Conservation (phyloP, 1,139 yeast species). For the Protomyces macrosporus region DNA sequence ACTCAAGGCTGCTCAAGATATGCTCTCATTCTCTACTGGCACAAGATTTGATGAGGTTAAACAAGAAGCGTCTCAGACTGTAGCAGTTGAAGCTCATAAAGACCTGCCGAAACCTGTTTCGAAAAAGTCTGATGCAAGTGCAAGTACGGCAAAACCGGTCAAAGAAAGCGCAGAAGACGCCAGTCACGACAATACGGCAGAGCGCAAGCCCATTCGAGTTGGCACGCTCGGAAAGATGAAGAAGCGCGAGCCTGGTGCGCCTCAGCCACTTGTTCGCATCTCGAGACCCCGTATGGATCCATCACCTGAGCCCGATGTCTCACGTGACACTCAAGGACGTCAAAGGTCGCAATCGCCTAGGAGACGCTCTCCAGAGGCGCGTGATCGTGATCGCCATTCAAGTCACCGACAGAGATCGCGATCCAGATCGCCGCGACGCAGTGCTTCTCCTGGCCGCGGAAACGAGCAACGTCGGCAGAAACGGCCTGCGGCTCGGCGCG, state of each 20-base stretch:
- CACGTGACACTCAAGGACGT: background rate
- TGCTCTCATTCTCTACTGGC: background rate
- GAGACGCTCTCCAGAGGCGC: background rate
- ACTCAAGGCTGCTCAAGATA: background rate
- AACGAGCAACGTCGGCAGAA: slow-evolving; percentile 8
- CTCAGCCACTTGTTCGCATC: background rate
- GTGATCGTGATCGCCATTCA: background rate
- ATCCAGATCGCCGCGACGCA: background rate
- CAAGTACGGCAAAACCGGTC: background rate
- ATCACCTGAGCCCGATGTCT: background rate
- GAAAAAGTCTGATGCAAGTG: background rate
- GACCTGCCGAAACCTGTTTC: background rate
- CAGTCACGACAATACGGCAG: background rate
- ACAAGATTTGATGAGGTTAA: background rate
- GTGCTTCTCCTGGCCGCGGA: background rate
- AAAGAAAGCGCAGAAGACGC: background rate
- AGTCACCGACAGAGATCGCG: background rate
- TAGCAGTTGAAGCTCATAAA: background rate
- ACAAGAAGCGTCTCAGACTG: background rate
- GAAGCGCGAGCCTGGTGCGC: slow-evolving; percentile 9
- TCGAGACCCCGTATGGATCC: background rate
- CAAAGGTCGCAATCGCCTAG: background rate
- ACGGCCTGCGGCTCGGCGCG: slow-evolving; percentile 14
- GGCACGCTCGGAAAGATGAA: slow-evolving; percentile 16
- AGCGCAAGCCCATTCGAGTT: slow-evolving; percentile 20